Conservation (phyloP, 768 basidiomycete genomes). For the Naganishia kalamii region DNA sequence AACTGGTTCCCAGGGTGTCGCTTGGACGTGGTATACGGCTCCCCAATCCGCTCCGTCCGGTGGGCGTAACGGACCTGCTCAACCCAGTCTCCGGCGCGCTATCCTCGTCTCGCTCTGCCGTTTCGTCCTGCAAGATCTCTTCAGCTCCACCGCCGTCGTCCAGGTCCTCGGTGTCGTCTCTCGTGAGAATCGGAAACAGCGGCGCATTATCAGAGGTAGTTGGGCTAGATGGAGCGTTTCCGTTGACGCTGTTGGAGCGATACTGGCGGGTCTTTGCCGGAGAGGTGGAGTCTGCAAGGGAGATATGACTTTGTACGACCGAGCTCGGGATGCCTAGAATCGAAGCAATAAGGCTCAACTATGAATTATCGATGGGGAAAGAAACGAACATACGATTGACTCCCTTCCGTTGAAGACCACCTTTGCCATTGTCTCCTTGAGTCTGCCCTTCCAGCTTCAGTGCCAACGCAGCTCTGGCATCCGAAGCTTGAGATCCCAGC, state of each 20-base stretch:
- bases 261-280: constrained; percentile 5
- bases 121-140: constrained; percentile 6
- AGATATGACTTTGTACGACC: constrained; percentile 8
- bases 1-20: not conserved
- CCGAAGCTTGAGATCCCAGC: constrained; percentile 3
- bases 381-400: not conserved
- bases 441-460: constrained; percentile 2
- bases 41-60: not conserved
- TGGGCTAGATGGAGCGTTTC: not conserved
- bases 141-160: constrained; percentile 1
- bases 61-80: not conserved
- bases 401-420: not conserved
- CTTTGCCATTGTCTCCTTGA: not conserved
- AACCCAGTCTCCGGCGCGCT: not conserved
- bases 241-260: not conserved
- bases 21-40: not conserved
- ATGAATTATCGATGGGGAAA: not conserved
- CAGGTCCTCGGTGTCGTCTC: not conserved
- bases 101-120: not conserved
- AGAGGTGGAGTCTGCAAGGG: constrained; percentile 3
- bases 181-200: not conserved
- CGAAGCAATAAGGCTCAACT: not conserved
- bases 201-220: not conserved
- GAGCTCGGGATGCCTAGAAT: constrained; percentile 7
- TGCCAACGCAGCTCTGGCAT: constrained; percentile 4